Conservation (phyloP, 1,139 yeast genomes). For the Geotrichum siamense region DNA sequence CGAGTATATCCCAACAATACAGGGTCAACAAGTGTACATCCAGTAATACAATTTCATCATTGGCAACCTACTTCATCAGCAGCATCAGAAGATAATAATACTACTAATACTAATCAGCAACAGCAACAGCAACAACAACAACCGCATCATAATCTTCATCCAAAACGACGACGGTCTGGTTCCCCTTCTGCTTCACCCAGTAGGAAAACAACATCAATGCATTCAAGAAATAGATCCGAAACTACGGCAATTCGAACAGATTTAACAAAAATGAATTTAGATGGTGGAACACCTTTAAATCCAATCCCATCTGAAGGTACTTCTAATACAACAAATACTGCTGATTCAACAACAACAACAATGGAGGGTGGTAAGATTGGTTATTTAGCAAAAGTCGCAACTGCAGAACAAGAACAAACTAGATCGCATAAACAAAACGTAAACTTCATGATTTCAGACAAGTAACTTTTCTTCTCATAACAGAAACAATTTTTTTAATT, state of each 20-base stretch:
- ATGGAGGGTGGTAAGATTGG: conserved; percentile 2
- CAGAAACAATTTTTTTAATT: too few relatives aligned
- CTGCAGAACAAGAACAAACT: conserved; percentile 13
- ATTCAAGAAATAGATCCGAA: conserved; percentile 20
- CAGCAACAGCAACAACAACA: conserved; percentile 6
- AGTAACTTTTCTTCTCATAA: too few relatives aligned
- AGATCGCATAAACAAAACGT: conserved; percentile 19
- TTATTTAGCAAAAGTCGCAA: conserved; percentile 7
- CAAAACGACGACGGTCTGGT: conserved; percentile 17
- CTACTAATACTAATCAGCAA: conserved; percentile 1
- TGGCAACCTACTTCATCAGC: conserved; percentile 22
- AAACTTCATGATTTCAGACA: conserved; percentile 18
- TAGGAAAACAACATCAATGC: conserved; percentile 17
- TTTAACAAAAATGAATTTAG: conserved; percentile 18
- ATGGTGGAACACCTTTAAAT: conserved; percentile 4
- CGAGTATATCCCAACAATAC: conserved; percentile 16
- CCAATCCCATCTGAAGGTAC: not conserved
- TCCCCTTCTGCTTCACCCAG: conserved; percentile 15
- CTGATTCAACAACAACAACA: not conserved
- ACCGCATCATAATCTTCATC: conserved; percentile 10
- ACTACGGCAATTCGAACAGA: conserved; percentile 18
- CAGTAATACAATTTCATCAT: conserved; percentile 21
- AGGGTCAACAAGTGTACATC: conserved; percentile 20
- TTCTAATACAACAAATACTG: not conserved
- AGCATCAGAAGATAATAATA: conserved; percentile 18